Base-by-base conservation (phyloP, 2,329 filamentous ascomycete genomes). In the Talaromyces atroroseus region DNA sequence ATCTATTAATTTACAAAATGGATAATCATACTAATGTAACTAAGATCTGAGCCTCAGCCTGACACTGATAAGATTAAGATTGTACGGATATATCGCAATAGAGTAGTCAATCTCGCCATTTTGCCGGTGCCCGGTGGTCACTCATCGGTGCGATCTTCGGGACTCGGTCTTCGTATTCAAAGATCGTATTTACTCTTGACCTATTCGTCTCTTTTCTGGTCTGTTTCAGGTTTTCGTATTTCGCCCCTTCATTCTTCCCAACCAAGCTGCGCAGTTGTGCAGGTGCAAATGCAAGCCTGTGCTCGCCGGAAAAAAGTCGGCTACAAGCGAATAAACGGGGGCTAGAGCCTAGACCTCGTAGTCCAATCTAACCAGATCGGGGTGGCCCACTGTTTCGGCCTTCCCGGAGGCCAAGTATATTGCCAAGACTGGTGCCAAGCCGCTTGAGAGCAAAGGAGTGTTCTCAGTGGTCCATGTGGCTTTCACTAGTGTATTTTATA, bases 401-500 rank as follows among this genome's bases (percentile, higher is more conserved):
- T n/a, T 45, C 44, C 52, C 52, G 52, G 52, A 44, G 14, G 52
- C 52, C 52, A 54, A 54, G 52, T 21, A 24, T 45, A 21, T 3
- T 6, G 44, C 46, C 29, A 54, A 54, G 52, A 29, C 46, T 44
- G 29, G 5, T 14, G 45, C 47, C 29, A 12, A 49, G 16, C 14
- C 42, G 23, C 50, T 23, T 45, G 18, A 8, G 14, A 5, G 20
- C 40, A 18, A 18, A 5, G n/a, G 5, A 21, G 14, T 7, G 36
- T 3, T 40, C n/a, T 40, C 3, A n/a, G n/a, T 42, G n/a, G 18
- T 10, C 26, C 8, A 8, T 8, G 8, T 20, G 16, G 23, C 6
- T 54, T 44, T 18, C 34, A 48, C 52, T 49, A 54, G 52, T 42
- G 52, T 54, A 54, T 54, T 54, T 12, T 48, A 49, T 34, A n/a